These are phyloP conservation scores for Phytophthora citricola DNA, from an alignment of 352 stramenopile genomes.

Conservation along the genomic window DNA sequence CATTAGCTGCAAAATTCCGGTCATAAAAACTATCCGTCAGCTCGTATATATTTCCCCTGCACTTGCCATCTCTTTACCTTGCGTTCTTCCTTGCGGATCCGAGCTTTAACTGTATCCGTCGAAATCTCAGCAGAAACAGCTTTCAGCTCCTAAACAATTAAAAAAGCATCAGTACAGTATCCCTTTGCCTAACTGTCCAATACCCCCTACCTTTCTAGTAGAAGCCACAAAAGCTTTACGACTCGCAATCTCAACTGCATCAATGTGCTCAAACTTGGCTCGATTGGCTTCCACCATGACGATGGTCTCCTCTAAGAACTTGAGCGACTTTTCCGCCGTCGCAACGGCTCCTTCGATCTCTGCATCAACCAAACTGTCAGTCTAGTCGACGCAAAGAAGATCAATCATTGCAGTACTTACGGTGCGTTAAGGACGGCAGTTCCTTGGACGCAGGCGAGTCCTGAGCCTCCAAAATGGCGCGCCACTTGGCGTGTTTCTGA, in stretches of 20 bases:
- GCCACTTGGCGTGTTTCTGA: slow-evolving; percentile 76
- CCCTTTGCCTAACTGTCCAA: background rate
- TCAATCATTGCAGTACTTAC: slow-evolving; percentile 36
- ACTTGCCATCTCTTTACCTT: slow-evolving; percentile 43
- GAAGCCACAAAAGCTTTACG: slow-evolving; percentile 74
- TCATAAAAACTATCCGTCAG: background rate
- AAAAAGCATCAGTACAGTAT: background rate
- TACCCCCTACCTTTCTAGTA: slow-evolving; percentile 48
- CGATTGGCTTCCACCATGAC: slow-evolving; percentile 84
- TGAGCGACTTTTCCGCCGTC: slow-evolving; percentile 75
- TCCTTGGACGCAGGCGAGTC: slow-evolving; percentile 56
- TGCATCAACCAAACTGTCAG: slow-evolving; percentile 20
- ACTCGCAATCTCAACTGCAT: slow-evolving; percentile 65
- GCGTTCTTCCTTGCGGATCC: slow-evolving; percentile 67
- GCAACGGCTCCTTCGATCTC: slow-evolving; percentile 64
- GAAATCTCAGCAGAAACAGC: slow-evolving; percentile 62
- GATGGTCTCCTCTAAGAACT: slow-evolving; percentile 87
- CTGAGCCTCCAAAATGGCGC: slow-evolving; percentile 52
- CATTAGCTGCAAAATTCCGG: slow-evolving; percentile 44
- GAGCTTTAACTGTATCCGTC: slow-evolving; percentile 61
- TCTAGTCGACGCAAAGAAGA: background rate
- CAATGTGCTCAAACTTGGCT: slow-evolving; percentile 85
- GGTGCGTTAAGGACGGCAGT: slow-evolving; percentile 57
- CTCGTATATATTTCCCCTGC: background rate
- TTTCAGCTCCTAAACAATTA: slow-evolving; percentile 42